Conservation (phyloP, 2,329 filamentous ascomycete genomes). For the Hypoxylon sp. region DNA sequence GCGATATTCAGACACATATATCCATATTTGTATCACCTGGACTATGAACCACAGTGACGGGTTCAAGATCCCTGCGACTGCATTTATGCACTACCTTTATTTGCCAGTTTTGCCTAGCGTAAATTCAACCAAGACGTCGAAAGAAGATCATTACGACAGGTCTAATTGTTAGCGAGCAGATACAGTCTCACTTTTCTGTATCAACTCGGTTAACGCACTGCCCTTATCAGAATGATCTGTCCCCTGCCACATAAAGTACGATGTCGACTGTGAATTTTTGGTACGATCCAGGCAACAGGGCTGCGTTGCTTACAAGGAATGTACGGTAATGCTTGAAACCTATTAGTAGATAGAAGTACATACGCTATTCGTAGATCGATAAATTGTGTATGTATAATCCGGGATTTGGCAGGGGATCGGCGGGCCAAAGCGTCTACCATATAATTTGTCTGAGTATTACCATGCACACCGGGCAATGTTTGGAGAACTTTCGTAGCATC, state of each 20-base stretch:
- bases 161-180: not conserved
- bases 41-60: not conserved
- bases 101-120: not conserved
- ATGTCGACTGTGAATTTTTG: constrained; percentile 36
- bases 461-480: too few relatives aligned
- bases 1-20: too few relatives aligned
- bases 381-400: constrained; percentile 49
- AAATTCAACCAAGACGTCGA: not conserved
- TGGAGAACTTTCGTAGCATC: not conserved
- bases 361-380: constrained; percentile 50
- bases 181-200: constrained; percentile 12
- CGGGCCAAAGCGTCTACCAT: constrained; percentile 35
- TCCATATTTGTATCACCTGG: too few relatives aligned
- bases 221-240: constrained; percentile 34
- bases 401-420: constrained; percentile 46
- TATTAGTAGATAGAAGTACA: constrained; percentile 29
- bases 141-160: not conserved
- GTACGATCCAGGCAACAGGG: constrained; percentile 24
- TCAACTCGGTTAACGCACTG: constrained; percentile 1
- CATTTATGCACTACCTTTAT: not conserved
- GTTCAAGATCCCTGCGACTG: not conserved
- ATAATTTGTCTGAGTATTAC: constrained; percentile 43
- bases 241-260: constrained; percentile 28
- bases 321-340: too few relatives aligned
- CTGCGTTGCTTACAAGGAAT: constrained; percentile 30